A percentile compares a stretch with the other conserved stretches of the same genome.
Conservation (phyloP, 164 flowering plant species). For the Annona squamosa region DNA sequence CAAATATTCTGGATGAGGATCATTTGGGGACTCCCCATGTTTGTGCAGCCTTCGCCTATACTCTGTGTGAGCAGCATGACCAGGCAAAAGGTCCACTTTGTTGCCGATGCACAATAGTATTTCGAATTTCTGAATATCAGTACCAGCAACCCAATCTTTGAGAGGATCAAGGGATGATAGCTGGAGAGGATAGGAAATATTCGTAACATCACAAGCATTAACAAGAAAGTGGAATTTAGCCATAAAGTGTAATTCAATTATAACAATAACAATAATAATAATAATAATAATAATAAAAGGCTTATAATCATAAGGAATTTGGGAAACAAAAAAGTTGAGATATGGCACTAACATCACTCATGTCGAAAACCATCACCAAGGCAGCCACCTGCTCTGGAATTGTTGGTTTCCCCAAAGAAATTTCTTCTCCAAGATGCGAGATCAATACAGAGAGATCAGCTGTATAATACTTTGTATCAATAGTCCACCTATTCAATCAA, state of each 20-base stretch:
- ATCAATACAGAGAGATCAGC: conserved; percentile 87
- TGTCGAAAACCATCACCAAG: conserved; percentile 84
- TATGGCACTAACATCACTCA: conserved; percentile 49
- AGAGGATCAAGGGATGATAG: conserved; percentile 53
- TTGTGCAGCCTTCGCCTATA: conserved; percentile 57
- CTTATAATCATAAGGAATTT: not conserved
- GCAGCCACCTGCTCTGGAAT: conserved; percentile 43
- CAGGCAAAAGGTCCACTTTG: conserved; percentile 85
- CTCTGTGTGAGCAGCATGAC: conserved; percentile 76
- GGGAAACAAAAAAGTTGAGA: not conserved
- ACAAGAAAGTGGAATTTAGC: not conserved
- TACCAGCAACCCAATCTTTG: conserved; percentile 61
- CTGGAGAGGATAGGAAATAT: conserved; percentile 35
- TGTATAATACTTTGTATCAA: conserved; percentile 78
- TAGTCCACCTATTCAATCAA: conserved; percentile 57
- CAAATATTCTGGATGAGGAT: conserved; percentile 30
- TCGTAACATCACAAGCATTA: not conserved
- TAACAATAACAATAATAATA: no score
- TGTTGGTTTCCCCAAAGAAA: conserved; percentile 39
- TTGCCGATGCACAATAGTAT: conserved; percentile 83
- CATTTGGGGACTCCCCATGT: conserved; percentile 28
- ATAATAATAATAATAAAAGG: no score
- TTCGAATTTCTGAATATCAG: conserved; percentile 56
- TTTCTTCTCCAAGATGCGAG: conserved; percentile 59
- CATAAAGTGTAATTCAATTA: not conserved